These are phyloP conservation scores for Galeopsis tetrahit DNA, from an alignment of 257 asterid species.

Conservation along the genomic window DNA sequence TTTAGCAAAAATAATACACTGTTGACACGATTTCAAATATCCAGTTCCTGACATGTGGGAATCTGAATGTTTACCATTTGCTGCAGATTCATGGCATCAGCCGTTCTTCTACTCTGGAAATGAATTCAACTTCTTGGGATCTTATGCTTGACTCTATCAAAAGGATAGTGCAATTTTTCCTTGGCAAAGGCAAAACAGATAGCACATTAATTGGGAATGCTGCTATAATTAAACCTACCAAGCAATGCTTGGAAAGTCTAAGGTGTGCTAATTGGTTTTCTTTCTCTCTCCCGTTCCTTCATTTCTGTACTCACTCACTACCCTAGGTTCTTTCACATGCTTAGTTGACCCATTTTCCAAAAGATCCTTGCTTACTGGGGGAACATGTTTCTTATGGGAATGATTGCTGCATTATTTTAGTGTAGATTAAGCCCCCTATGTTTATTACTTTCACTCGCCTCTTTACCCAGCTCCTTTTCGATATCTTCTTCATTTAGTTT, in stretches of 20 bases:
- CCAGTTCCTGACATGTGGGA: slow-evolving; percentile 19
- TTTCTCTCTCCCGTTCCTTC: slow-evolving; percentile 6
- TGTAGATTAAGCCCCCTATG: slow-evolving; percentile 18
- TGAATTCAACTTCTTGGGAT: slow-evolving; percentile 64
- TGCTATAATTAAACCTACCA: slow-evolving; percentile 53
- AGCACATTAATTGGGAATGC: slow-evolving; percentile 38
- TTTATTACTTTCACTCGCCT: slow-evolving; percentile 6
- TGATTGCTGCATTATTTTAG: slow-evolving; percentile 30
- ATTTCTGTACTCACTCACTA: background rate
- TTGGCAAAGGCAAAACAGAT: slow-evolving; percentile 45
- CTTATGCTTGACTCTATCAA: slow-evolving; percentile 55
- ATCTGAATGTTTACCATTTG: slow-evolving; percentile 30
- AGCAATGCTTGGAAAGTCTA: slow-evolving; percentile 68
- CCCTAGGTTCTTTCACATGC: slow-evolving; percentile 31
- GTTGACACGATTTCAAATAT: background rate
- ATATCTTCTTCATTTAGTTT: slow-evolving; percentile 16
- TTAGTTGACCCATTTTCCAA: slow-evolving; percentile 6
- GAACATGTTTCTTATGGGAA: slow-evolving; percentile 11
- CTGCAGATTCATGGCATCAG: slow-evolving; percentile 64
- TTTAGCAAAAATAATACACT: background rate
- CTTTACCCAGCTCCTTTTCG: background rate
- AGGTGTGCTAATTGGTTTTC: slow-evolving; percentile 49
- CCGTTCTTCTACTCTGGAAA: slow-evolving; percentile 48
- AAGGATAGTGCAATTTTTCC: slow-evolving; percentile 51
- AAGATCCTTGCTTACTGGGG: slow-evolving; percentile 16